A percentile compares a stretch with the other conserved stretches of the same genome.
Conservation (phyloP, 139 green algal species). For the Tetradesmus lagerheimii region DNA sequence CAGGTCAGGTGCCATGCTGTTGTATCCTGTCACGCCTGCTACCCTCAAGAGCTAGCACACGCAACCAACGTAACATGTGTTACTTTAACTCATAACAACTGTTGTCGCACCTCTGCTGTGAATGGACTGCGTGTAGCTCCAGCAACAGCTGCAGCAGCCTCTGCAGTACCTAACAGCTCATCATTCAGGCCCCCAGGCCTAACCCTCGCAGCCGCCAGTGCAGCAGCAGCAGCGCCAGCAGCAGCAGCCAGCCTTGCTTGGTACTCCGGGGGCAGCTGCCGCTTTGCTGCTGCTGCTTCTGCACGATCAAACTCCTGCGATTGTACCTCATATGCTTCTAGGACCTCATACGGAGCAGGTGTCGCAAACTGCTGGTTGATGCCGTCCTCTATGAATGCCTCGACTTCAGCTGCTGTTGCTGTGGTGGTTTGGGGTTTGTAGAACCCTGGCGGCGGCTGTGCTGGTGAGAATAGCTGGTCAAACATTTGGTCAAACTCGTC, state of each 20-base stretch:
- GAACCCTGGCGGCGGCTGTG: neutral
- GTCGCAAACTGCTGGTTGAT: conserved; percentile 1
- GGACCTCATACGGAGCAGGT: neutral
- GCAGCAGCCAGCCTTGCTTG: neutral
- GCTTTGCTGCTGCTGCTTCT: neutral
- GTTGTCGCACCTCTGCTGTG: conserved; percentile 3
- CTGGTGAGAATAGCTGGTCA: neutral
- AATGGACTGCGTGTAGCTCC: neutral
- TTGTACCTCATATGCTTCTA: neutral
- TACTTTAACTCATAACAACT: neutral
- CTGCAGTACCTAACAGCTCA: neutral
- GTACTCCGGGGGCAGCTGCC: conserved; percentile 21
- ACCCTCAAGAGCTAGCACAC: neutral
- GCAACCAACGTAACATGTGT: neutral
- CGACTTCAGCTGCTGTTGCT: neutral
- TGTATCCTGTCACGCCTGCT: neutral
- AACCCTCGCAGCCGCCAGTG: neutral
- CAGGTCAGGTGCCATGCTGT: no score
- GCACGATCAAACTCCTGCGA: neutral
- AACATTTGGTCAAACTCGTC: neutral
- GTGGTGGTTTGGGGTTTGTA: neutral
- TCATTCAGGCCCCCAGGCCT: conserved; percentile 4
- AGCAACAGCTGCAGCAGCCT: conserved; percentile 2
- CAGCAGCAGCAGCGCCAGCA: conserved; percentile 20
- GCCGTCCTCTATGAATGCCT: neutral